A percentile compares a stretch with the other conserved stretches of the same genome.
These are phyloP conservation scores for Mikania micrantha DNA, from an alignment of 129 eudicot species.

Conservation along the genomic window DNA sequence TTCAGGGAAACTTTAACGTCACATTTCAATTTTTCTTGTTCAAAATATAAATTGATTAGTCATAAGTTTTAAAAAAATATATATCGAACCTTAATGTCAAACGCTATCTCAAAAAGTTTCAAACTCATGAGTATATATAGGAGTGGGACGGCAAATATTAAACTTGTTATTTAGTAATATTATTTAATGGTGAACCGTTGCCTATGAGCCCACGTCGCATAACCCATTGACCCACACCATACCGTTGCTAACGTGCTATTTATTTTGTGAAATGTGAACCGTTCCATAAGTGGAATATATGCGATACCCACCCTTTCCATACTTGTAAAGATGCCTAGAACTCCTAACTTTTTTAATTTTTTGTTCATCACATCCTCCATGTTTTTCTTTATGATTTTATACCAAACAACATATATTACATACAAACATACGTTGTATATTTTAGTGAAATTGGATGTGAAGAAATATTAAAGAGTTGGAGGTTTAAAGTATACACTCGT, in stretches of 20 bases:
- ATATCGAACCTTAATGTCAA: background rate
- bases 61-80: background rate
- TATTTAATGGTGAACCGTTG: background rate
- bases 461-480: too few species aligned
- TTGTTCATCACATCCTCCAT: too few species aligned
- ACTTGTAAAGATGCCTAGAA: slow-evolving; percentile 10
- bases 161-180: background rate
- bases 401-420: too few species aligned
- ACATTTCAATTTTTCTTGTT: too few species aligned
- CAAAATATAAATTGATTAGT: background rate
- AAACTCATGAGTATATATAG: too few species aligned
- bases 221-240: slow-evolving; percentile 14
- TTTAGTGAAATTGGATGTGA: too few species aligned
- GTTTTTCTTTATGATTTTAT: too few species aligned
- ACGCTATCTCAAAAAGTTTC: background rate
- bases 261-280: background rate
- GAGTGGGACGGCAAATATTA: background rate
- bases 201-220: background rate
- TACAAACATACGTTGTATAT: too few species aligned
- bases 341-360: too few species aligned
- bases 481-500: too few species aligned
- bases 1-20: too few species aligned
- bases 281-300: slow-evolving; percentile 16
- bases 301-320: slow-evolving; percentile 1
- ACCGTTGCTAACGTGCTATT: background rate